Base-by-base conservation (phyloP, 2,329 filamentous ascomycete species). In the Xylariaceae sp. region DNA sequence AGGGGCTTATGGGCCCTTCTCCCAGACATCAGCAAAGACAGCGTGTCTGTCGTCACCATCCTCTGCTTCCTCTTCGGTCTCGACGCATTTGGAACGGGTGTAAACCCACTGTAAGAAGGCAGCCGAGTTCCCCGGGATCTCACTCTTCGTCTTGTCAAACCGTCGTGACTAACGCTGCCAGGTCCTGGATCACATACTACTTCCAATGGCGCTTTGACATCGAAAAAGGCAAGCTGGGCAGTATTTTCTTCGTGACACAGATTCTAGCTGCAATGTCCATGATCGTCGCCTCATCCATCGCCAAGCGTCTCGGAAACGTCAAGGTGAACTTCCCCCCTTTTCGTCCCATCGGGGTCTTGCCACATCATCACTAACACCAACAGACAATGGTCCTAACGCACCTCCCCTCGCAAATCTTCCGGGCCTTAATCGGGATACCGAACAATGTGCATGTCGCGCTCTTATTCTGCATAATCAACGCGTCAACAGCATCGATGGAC, bases 331-430 rank as follows among this genome's bases (percentile, higher is more conserved):
- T 6, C 77, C 81, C 67, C 67, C 11, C 28, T 16, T 11, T 7
- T 17, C 5, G 4, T 17, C 29, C n/a, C 8, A 11, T 26, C 5
- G 4, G 7, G 28, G 34, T 14, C 24, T 6, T 37, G 64, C 6
- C 19, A 61, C 21, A 56, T 59, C 17, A 19, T 14, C 12, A 29
- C 21, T 49, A 57, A 63, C 54, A 5, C 53, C 4, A 21, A 19
- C 59, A 86, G 78, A 90, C 88, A 1, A 91, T 91, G 88, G 87
- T 89, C 7, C 89, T 90, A 67, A 90, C 88, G 0, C 88, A 91
- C 64, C 76, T 91, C 0, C 89, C 89, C 0, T 89, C 87, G 0
- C 79, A 88, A 6, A 73, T 91, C 23, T 87, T 86, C 62, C 79
- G 91, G 1, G 76, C 83, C 12, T 72, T 91, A 17, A 84, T 91